Base-by-base conservation (phyloP, 2,329 filamentous ascomycete species). In the Claviceps sp. region DNA sequence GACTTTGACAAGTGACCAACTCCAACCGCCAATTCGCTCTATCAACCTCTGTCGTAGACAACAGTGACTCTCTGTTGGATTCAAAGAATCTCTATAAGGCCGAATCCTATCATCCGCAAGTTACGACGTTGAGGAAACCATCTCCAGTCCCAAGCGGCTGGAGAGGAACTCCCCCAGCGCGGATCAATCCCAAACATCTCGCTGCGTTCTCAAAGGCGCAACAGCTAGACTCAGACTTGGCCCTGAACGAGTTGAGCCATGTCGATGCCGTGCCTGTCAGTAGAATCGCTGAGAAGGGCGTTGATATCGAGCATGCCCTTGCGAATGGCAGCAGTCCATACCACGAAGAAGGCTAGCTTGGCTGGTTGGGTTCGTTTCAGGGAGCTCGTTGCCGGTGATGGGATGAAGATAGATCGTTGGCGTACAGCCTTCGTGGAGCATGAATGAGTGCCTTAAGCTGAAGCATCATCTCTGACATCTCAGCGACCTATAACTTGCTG, bases 251-350 rank as follows among this genome's bases (percentile, higher is more conserved):
- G 47, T 67, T 78, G 49, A 76, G 79, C 55, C 77, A 81, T 63
- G 72, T 84, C 55, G 78, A 83, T 54, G 71, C 76, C 45, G 79
- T 74, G 30, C 70, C 82, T 46, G 67, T 72, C 43, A 73, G 72
- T 2, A 71, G 73, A 54, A 76, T 81, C 63, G 70, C 73, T 56
- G 76, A 76, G 58, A 76, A 77, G 62, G 77, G 76, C 51, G 65
- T 77, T 48, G 72, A 75, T 54, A 73, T 82, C 57, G 77, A 81
- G 59, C 73, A 77, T 58, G 76, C 78, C 47, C 66, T 77, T 53
- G 70, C 82, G 60, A 73, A 82, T 61, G 79, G 84, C 53, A 80
- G 84, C 63, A 84, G 81, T 47, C 81, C 81, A 2, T 85, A 84
- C 60, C 78, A 79, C 40, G 81, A 84, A 67, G 79, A 82, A 63